phyloP scores from a whole-genome alignment of 495 filamentous ascomycete genomes.

The Rhypophila decipiens region DNA sequence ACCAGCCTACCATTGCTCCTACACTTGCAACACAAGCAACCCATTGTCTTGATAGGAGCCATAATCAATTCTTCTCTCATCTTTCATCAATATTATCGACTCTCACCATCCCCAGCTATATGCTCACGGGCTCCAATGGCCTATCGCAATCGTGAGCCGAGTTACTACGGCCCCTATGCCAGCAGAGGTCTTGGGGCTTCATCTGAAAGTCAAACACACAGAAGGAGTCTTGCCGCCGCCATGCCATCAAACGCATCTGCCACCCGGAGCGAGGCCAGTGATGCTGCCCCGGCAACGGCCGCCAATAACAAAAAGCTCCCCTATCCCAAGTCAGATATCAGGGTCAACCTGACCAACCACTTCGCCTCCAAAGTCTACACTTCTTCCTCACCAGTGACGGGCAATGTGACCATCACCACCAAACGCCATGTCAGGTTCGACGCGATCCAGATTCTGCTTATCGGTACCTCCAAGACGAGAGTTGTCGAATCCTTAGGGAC shows the following conservation, averaged over 20 bases:
- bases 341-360: slow-evolving; percentile 40
- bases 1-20: too few species aligned
- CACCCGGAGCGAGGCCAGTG: slow-evolving; percentile 9
- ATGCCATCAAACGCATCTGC: slow-evolving; percentile 4
- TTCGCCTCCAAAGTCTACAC: slow-evolving; percentile 45
- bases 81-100: too few species aligned
- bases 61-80: too few species aligned
- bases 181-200: too few species aligned
- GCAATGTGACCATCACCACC: slow-evolving; percentile 49
- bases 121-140: background rate
- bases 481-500: slow-evolving; percentile 32
- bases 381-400: slow-evolving; percentile 38
- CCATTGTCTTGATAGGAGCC: too few species aligned
- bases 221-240: background rate
- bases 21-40: too few species aligned
- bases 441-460: slow-evolving; percentile 69
- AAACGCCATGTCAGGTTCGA: slow-evolving; percentile 68
- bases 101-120: too few species aligned
- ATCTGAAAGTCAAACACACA: background rate
- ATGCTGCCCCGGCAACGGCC: background rate
- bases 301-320: slow-evolving; percentile 3
- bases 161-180: background rate
- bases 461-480: slow-evolving; percentile 51
- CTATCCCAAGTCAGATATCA: slow-evolving; percentile 30
- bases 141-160: background rate